phyloP scores from a whole-genome alignment of 352 stramenopile genomes.

The Pythium folliculosum region DNA sequence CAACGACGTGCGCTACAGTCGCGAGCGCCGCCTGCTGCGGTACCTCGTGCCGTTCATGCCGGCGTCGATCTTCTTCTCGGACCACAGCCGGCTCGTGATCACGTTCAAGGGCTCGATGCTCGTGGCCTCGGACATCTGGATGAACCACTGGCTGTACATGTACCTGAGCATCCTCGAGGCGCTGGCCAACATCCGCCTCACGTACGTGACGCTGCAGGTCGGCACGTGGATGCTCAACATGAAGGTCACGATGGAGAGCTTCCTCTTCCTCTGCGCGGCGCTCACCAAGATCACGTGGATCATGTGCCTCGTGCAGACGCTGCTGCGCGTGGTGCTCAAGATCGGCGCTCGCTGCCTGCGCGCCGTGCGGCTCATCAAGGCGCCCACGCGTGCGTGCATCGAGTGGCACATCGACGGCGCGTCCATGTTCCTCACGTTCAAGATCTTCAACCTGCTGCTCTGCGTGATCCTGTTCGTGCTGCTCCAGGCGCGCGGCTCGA shows the following conservation, averaged over 20 bases:
- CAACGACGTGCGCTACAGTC: conserved; percentile 35
- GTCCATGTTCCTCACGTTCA: conserved; percentile 59
- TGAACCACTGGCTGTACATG: conserved; percentile 76
- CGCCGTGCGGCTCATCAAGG: conserved; percentile 36
- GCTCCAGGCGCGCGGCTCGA: conserved; percentile 32
- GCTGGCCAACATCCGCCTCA: conserved; percentile 45
- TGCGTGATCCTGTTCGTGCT: conserved; percentile 46
- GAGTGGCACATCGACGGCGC: conserved; percentile 55
- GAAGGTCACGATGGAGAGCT: conserved; percentile 52
- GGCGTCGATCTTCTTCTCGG: conserved; percentile 35
- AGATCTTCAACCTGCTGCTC: conserved; percentile 53
- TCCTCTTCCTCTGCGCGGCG: conserved; percentile 56
- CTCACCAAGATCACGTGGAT: conserved; percentile 61
- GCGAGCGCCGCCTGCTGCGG: conserved; percentile 31
- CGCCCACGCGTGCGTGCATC: conserved; percentile 32
- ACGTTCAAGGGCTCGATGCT: conserved; percentile 53
- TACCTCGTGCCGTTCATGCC: conserved; percentile 57
- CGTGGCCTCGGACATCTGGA: conserved; percentile 63
- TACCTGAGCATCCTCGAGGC: conserved; percentile 53
- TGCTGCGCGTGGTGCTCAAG: conserved; percentile 35
- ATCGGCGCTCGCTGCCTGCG: conserved; percentile 33
- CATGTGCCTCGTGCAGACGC: conserved; percentile 53
- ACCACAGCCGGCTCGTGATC: conserved; percentile 43
- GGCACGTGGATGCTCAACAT: conserved; percentile 61
- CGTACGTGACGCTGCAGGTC: conserved; percentile 46